These are phyloP conservation scores for Pichia insulana DNA, from an alignment of 805 yeast species.

Conservation along the genomic window DNA sequence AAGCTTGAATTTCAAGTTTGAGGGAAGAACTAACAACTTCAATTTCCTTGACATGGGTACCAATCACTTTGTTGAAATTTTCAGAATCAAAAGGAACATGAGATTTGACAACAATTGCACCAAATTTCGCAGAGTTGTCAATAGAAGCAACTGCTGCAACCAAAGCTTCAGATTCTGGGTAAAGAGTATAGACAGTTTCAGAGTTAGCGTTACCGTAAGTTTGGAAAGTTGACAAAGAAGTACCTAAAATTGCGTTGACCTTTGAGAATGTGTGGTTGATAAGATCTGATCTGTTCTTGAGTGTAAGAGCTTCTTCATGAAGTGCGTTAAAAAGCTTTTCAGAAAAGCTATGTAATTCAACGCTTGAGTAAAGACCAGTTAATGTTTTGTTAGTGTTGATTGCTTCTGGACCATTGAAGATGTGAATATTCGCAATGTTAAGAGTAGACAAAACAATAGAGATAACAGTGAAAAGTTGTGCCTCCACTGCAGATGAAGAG, in stretches of 20 bases:
- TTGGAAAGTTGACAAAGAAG: constrained; percentile 54
- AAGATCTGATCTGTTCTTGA: constrained; percentile 24
- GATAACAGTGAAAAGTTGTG: constrained; percentile 58
- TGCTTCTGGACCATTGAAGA: constrained; percentile 74
- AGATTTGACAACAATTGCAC: constrained; percentile 66
- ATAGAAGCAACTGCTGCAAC: constrained; percentile 29
- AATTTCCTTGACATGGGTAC: constrained; percentile 47
- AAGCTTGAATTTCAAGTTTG: constrained; percentile 65
- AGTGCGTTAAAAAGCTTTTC: constrained; percentile 29
- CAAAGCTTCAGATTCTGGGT: constrained; percentile 62
- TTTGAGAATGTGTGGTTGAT: constrained; percentile 38
- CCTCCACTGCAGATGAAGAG: constrained; percentile 54
- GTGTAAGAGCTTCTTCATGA: constrained; percentile 17
- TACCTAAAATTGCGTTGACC: constrained; percentile 43
- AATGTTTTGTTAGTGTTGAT: constrained; percentile 42
- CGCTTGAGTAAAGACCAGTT: constrained; percentile 36
- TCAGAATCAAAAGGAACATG: constrained; percentile 71
- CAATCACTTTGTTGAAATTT: constrained; percentile 51
- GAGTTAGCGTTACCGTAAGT: constrained; percentile 58
- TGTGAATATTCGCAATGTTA: constrained; percentile 53
- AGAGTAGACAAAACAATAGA: constrained; percentile 59
- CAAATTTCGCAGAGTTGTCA: constrained; percentile 11
- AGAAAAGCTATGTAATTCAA: constrained; percentile 32
- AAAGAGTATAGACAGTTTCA: constrained; percentile 69
- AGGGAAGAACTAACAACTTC: constrained; percentile 52